Conservation (phyloP, 2,329 filamentous ascomycete species). For the Aspergillus caelatus region DNA sequence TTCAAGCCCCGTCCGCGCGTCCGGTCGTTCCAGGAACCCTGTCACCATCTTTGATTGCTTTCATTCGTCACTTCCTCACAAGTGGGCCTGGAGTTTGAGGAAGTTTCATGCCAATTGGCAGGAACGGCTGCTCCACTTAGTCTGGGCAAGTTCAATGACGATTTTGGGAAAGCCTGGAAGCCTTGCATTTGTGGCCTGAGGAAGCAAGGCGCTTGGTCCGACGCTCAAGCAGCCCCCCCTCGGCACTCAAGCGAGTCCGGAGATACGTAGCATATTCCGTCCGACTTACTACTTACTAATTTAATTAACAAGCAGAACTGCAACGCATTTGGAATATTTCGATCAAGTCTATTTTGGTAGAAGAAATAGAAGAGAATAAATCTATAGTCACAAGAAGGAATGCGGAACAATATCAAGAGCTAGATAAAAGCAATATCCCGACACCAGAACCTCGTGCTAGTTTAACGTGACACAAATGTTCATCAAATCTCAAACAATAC, state of each 20-base stretch:
- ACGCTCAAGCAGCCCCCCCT: background rate
- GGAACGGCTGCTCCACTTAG: slow-evolving; percentile 6
- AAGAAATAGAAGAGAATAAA: slow-evolving; percentile 13
- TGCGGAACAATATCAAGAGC: slow-evolving; percentile 9
- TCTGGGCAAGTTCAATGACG: slow-evolving; percentile 3
- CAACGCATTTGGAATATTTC: background rate
- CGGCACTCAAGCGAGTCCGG: background rate
- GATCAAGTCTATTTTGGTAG: slow-evolving; percentile 22
- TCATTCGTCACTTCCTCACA: slow-evolving; percentile 17
- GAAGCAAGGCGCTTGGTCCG: background rate
- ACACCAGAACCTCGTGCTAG: slow-evolving; percentile 26
- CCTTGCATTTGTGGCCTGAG: slow-evolving; percentile 2
- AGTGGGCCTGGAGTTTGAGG: slow-evolving; percentile 2
- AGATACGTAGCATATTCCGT: background rate
- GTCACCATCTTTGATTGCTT: slow-evolving; percentile 4
- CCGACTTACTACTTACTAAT: background rate
- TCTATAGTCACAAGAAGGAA: slow-evolving; percentile 23
- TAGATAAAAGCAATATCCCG: slow-evolving; percentile 15
- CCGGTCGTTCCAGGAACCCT: slow-evolving; percentile 18
- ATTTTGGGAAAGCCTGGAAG: background rate
- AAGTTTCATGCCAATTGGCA: slow-evolving; percentile 16
- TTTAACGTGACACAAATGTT: slow-evolving; percentile 26
- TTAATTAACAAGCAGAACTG: background rate
- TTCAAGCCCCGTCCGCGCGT: slow-evolving; percentile 22
- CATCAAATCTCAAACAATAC: slow-evolving; percentile 24